A percentile compares a stretch with the other conserved stretches of the same genome.
Conservation (phyloP, 176 grass and related monocot species). For the Musa schizocarpa region DNA sequence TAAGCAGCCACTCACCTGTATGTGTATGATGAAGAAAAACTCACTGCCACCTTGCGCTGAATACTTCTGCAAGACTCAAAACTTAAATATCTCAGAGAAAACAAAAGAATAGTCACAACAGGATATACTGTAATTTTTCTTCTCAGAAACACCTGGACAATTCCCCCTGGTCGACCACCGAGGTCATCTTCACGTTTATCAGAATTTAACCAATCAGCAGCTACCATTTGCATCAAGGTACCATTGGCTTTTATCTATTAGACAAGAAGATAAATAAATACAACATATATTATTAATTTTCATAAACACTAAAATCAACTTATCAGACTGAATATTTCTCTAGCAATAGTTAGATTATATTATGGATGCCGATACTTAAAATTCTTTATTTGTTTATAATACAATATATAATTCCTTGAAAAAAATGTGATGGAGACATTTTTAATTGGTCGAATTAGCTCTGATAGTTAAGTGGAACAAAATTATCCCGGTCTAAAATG, state of each 20-base stretch:
- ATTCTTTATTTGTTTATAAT: too few relatives aligned
- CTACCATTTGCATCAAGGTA: slow-evolving; percentile 31
- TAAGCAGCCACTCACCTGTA: slow-evolving; percentile 43
- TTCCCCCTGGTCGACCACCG: slow-evolving; percentile 11
- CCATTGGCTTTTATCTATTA: slow-evolving; percentile 22
- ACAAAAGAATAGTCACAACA: not conserved
- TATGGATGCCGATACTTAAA: too few relatives aligned
- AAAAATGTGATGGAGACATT: too few relatives aligned
- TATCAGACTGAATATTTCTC: too few relatives aligned
- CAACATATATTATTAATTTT: not conserved
- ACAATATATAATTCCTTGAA: too few relatives aligned
- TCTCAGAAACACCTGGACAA: slow-evolving; percentile 17
- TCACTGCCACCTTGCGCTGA: slow-evolving; percentile 65
- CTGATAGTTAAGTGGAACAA: too few relatives aligned
- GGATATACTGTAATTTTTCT: too few relatives aligned
- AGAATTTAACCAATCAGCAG: slow-evolving; percentile 25
- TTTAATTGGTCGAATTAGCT: too few relatives aligned
- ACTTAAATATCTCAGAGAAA: not conserved
- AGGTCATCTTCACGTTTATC: slow-evolving; percentile 29
- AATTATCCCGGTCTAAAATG: too few relatives aligned
- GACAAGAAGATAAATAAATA: not conserved
- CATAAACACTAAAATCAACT: not conserved
- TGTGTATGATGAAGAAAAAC: slow-evolving; percentile 97
- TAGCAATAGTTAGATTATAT: too few relatives aligned
- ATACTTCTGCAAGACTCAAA: slow-evolving; percentile 60